Evolutionary conservation across 1,139 yeast genomes (phyloP), one percentile per base, ranked within the genome.

Genomic region (Blastobotrys illinoisensis): DNA sequence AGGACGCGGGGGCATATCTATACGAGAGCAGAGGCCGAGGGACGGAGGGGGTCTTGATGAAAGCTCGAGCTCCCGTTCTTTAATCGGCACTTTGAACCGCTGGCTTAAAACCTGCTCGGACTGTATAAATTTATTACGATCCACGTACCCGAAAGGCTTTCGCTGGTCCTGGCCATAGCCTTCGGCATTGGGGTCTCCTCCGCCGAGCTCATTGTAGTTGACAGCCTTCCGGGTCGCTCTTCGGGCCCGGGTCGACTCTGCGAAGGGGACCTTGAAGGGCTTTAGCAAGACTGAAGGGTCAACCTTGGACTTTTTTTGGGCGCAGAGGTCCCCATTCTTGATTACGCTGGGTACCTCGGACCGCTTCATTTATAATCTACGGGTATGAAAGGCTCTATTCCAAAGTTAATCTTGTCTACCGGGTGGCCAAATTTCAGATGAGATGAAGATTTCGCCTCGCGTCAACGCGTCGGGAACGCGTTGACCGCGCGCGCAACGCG

Each of bases 1-100:
- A 0, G 99, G 96, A 56, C 93, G 74, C 2, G 99, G 97, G 14
- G 90, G 88, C 49, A 88, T 70, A 2, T 81, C 77, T 0, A 85
- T 79, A 60, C 83, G 82, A 45, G 85, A 80, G 58, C 86, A 80
- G 53, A 90, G 89, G 0, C 98, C 98, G 56, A 91, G 73, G 0
- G 90, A 83, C 0, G 95, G 91, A 1, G 95, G 88, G 0, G 91
- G 86, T 28, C 74, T 62, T 4, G 57, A 51, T 24, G 56, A 54
- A 6, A 59, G 57, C 56, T 65, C 58, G 51, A 64, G 56, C 53
- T 69, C 58, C 60, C 67, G 60, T 58, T 69, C 52, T 59, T 64
- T 68, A 52, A 76, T 49, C 1, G 81, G 81, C 9, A 74, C 69
- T 1, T 58, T 56, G 60, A 77, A 77, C 48, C 56, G 56, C 47